Base-by-base conservation (phyloP, 2,329 filamentous ascomycete genomes). In the Xylaria sp. region DNA sequence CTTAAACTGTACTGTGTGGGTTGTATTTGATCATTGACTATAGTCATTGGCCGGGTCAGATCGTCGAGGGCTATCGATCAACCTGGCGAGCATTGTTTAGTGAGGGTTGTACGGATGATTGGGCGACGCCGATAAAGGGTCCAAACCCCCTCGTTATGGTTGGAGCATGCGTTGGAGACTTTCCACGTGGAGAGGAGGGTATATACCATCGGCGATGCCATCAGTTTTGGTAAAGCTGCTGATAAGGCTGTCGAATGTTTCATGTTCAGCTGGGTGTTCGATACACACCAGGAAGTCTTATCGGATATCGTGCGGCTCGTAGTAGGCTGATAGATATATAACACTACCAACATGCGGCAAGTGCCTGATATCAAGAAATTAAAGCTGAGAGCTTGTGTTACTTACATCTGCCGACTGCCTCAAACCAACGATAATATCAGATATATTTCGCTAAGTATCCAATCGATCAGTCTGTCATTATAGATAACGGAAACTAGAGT, bases 11-110 rank as follows among this genome's bases (percentile, higher is more conserved):
- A 44, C 34, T 63, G 18, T 50, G 41, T 50, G 52, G 32, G 2
- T 62, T 65, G 28, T 18, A 20, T 60, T 54, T 60, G 3, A n/a
- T n/a, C 3, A 54, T 23, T n/a, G 48, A 46, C 13, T n/a, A 28
- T 28, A 28, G 28, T 28, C 34, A 34, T 59, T 13, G 41, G 41
- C 7, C 8, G 20, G 18, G 41, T 41, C 41, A 55, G 23, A 6
- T 15, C 48, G 28, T 57, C 51, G 2, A 9, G 23, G 55, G 18
- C 23, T 25, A 3, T 25, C 23, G 34, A 32, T 18, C 25, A 32
- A 10, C 28, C 2, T 55, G 52, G 37, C 51, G 52, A 55, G 28
- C 46, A 9, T 55, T 23, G 32, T 23, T 3, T 50, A 32, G 7
- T 34, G 28, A 25, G 23, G 23, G 2, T 54, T 18, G 25, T 13